These are phyloP conservation scores for Daldinia concentrica DNA, from an alignment of 495 filamentous ascomycete genomes.

Conservation along the genomic window DNA sequence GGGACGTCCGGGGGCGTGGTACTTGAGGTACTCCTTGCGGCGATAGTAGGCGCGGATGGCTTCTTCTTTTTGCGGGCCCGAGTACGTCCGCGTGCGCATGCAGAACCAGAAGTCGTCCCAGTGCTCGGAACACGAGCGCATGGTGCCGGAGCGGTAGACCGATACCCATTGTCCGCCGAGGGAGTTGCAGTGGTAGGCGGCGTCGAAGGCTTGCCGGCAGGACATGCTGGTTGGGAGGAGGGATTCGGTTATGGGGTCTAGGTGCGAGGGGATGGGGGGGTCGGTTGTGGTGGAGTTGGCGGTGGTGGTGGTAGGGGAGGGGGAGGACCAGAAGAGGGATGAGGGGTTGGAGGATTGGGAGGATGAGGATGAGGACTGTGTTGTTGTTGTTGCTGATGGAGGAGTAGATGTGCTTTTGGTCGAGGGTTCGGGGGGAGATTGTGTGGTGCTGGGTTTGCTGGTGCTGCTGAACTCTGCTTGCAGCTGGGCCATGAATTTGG, in stretches of 20 bases:
- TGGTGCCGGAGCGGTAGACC: slow-evolving; percentile 82
- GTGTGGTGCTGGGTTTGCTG: slow-evolving; percentile 17
- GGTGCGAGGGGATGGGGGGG: slow-evolving; percentile 35
- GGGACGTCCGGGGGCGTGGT: slow-evolving; percentile 66
- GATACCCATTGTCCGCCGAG: slow-evolving; percentile 83
- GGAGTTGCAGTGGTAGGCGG: slow-evolving; percentile 94
- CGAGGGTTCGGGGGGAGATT: slow-evolving; percentile 13
- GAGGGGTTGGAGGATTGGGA: slow-evolving; percentile 10
- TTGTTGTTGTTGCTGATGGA: slow-evolving; percentile 17
- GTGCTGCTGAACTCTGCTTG: slow-evolving; percentile 43
- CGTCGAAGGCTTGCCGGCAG: slow-evolving; percentile 90
- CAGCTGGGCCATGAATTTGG: slow-evolving; percentile 54
- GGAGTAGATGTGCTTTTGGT: slow-evolving; percentile 2
- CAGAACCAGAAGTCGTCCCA: slow-evolving; percentile 96
- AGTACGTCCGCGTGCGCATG: slow-evolving; percentile 76
- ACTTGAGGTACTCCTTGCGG: slow-evolving; percentile 73
- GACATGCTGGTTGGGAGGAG: slow-evolving; percentile 83
- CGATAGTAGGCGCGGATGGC: slow-evolving; percentile 75
- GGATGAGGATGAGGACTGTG: slow-evolving; percentile 9
- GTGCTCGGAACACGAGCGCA: slow-evolving; percentile 78
- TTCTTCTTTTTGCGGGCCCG: slow-evolving; percentile 59
- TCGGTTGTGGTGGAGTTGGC: neutral
- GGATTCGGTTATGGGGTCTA: slow-evolving; percentile 60
- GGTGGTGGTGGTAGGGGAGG: slow-evolving; percentile 14
- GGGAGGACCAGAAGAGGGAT: slow-evolving; percentile 33